Percentiles rank a stretch among this genome's conserved stretches.
Conservation (phyloP, 2,329 filamentous ascomycete species). For the Fusarium denticulatum region DNA sequence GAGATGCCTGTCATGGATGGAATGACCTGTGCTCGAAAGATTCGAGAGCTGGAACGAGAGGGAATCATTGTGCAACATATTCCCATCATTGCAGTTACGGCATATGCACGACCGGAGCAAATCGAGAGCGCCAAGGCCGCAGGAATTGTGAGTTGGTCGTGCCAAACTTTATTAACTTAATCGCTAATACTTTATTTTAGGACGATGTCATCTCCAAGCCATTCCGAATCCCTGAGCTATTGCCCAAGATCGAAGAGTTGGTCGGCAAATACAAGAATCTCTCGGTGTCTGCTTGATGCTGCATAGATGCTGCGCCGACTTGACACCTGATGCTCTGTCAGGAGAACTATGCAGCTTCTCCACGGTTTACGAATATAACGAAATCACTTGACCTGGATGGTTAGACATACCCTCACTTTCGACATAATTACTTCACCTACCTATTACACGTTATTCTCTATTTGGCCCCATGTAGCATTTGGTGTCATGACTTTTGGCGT, state of each 20-base stretch:
- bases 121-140: constrained; percentile 75
- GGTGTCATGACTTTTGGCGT: constrained; percentile 32
- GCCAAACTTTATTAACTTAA: background rate
- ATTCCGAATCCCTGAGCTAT: constrained; percentile 77
- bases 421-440: constrained; percentile 28
- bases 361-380: constrained; percentile 19
- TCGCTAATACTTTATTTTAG: constrained; percentile 47
- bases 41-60: constrained; percentile 72
- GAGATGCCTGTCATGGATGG: constrained; percentile 90
- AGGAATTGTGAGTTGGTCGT: constrained; percentile 69
- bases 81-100: constrained; percentile 86
- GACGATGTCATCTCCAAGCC: constrained; percentile 84
- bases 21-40: constrained; percentile 75
- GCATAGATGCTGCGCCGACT: background rate
- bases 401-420: constrained; percentile 17
- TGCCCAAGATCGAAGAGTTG: constrained; percentile 72
- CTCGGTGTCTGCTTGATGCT: constrained; percentile 35
- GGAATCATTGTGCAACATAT: constrained; percentile 72
- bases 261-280: constrained; percentile 54
- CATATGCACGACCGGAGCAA: constrained; percentile 80
- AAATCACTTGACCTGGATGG: constrained; percentile 17
- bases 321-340: background rate
- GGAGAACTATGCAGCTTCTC: background rate
- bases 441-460: constrained; percentile 19
- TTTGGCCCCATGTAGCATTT: constrained; percentile 23